phyloP scores from a whole-genome alignment of 2,329 filamentous ascomycete genomes.

The Fusarium liriodendri region DNA sequence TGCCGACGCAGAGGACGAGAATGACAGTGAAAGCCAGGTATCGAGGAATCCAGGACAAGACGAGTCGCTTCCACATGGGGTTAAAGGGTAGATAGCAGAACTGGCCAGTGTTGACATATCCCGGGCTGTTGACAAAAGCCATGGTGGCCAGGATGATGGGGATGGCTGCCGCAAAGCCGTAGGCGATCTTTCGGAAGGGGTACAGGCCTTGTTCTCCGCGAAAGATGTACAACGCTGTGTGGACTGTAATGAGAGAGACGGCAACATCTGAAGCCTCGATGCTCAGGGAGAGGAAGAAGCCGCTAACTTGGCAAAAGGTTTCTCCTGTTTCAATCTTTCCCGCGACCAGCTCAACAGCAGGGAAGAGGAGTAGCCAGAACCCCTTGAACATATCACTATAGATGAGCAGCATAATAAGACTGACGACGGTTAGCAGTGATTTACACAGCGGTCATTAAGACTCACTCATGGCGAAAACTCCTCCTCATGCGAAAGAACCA shows the following conservation, averaged over 20 bases:
- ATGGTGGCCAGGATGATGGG: slow-evolving; percentile 71
- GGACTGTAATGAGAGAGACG: slow-evolving; percentile 78
- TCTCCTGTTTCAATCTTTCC: slow-evolving; percentile 63
- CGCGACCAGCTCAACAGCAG: slow-evolving; percentile 65
- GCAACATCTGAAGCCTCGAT: slow-evolving; percentile 78
- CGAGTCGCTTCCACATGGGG: slow-evolving; percentile 76
- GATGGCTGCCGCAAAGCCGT: slow-evolving; percentile 65
- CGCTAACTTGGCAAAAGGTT: slow-evolving; percentile 73
- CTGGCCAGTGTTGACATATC: slow-evolving; percentile 71
- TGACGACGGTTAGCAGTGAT: slow-evolving; percentile 47
- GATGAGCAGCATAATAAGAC: slow-evolving; percentile 80
- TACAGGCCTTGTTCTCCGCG: slow-evolving; percentile 73
- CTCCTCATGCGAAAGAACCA: slow-evolving; percentile 81
- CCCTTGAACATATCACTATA: slow-evolving; percentile 78
- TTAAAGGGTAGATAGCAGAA: slow-evolving; percentile 77
- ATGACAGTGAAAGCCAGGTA: slow-evolving; percentile 76
- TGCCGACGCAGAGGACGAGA: slow-evolving; percentile 71
- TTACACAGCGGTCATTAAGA: slow-evolving; percentile 2
- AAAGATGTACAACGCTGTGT: slow-evolving; percentile 79
- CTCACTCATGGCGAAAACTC: slow-evolving; percentile 73
- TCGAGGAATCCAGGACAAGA: slow-evolving; percentile 78
- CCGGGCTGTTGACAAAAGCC: slow-evolving; percentile 69
- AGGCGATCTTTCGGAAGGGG: slow-evolving; percentile 71
- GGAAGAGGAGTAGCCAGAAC: slow-evolving; percentile 74
- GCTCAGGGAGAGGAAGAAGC: slow-evolving; percentile 74